Evolutionary conservation across 179 eudicot species (phyloP).

Genomic region (Nepenthes alata): DNA sequence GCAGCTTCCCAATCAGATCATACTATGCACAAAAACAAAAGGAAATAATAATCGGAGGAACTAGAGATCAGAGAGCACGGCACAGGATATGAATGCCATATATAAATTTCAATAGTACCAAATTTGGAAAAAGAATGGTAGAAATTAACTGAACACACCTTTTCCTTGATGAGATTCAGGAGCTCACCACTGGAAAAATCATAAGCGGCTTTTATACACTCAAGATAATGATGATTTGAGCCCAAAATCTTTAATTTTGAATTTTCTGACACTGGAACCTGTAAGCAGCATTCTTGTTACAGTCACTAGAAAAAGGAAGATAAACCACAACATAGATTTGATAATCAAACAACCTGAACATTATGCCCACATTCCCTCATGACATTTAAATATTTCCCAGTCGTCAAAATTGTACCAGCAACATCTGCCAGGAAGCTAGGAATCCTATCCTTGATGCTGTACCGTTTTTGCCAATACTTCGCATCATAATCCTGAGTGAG

Average conservation of each 20-base stretch:
- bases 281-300: conserved; percentile 15
- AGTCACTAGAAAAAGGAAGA: background rate
- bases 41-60: conserved; percentile 4
- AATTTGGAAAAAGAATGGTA: background rate
- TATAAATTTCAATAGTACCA: conserved; percentile 1
- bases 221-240: conserved; percentile 79
- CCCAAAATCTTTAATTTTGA: conserved; percentile 68
- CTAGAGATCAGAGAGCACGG: conserved; percentile 4
- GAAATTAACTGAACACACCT: conserved; percentile 28
- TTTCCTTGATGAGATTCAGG: conserved; percentile 75
- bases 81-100: conserved; percentile 4
- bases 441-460: conserved; percentile 86
- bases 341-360: conserved; percentile 52
- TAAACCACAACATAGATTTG: background rate
- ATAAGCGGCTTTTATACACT: conserved; percentile 84
- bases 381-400: conserved; percentile 94
- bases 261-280: conserved; percentile 79
- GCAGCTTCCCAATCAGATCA: conserved; percentile 85
- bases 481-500: conserved; percentile 89
- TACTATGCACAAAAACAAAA: conserved; percentile 31
- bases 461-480: conserved; percentile 82
- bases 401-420: conserved; percentile 84
- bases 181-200: conserved; percentile 95
- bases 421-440: conserved; percentile 90
- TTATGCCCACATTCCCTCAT: conserved; percentile 97